Base-by-base conservation (phyloP, 2,329 filamentous ascomycete genomes). In the Calonectria henricotiae region DNA sequence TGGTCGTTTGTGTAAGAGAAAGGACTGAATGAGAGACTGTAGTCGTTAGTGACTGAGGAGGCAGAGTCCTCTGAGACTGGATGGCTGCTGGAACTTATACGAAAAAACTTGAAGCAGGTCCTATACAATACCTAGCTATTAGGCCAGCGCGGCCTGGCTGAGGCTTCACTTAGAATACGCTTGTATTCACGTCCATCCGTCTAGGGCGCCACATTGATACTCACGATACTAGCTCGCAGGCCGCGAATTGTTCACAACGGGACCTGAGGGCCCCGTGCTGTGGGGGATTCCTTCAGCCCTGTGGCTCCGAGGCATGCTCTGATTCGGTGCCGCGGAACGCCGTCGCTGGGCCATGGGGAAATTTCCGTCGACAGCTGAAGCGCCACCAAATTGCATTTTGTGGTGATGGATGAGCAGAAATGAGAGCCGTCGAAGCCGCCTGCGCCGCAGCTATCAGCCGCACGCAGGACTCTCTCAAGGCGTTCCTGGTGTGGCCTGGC, bases 301-400 rank as follows among this genome's bases (percentile, higher is more conserved):
- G 75, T 71, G 71, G 65, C 54, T 55, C 25, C 32, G 51, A 41
- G 55, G 39, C 51, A 46, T 43, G 13, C 43, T 71, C 20, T 77
- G 73, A 77, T 77, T 77, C 62, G 75, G 67, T n/a, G 54, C 51
- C 7, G 68, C 58, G 65, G 58, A 64, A 41, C 25, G 58, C 41
- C 25, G 12, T 51, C 43, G 25, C 12, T n/a, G 20, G 15, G 13
- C 12, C 27, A 58, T 35, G 39, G 43, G 67, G 20, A 49, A 47
- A 49, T 60, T 60, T 61, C 51, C 35, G 62, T 58, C n/a, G 15
- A n/a, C 27, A 73, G 71, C 70, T 67, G 71, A 65, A 67, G 73
- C 74, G 75, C 75, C 75, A 77, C 75, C 65, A 76, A 77, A 74
- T 77, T 77, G 46, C 62, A 23, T 23, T 65, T 30, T 13, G 23